Evolutionary conservation across 495 filamentous ascomycete genomes (phyloP), one percentile per base, ranked within the genome.

Genomic region (Xylaria cubensis): DNA sequence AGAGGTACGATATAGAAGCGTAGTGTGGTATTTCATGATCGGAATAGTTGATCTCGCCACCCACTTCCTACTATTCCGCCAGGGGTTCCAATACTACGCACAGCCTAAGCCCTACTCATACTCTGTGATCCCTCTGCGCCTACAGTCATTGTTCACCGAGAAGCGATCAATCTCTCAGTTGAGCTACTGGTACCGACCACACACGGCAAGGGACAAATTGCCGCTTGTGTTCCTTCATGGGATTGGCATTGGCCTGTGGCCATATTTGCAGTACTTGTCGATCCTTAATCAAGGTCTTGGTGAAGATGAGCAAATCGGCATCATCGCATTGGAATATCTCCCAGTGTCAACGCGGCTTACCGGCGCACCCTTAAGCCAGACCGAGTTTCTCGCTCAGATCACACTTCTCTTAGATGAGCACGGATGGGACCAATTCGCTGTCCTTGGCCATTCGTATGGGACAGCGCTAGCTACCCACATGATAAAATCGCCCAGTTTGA

Each of bases 201-300:
- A 92, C 73, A 87, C 81, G 12, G 88, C 89, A 1, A 78, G 79
- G 7, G 80, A 82, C 7, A 83, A 84, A 36, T 76, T 86, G 2
- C 91, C 91, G 0, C 74, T 92, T 55, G 76, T 93, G 4, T 92
- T 92, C 77, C 82, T 92, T 24, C 91, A 93, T 75, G 91, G 91
- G n/a, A 91, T 93, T 63, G 90, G 90, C 34, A 88, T 92, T 66
- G 90, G 90, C 0, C 83, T 92, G 17, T 89, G 86, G 76, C 84
- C 90, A 2, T 93, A 93, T 69, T 81, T 82, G 17, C 77, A 78
- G 41, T 90, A 92, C 76, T 81, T 92, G 1, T 73, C 73, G 29
- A 80, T 86, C 53, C 76, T 92, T 21, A 86, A 85, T 69, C 59
- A 71, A 34, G 71, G 46, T 8, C 68, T 61, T 8, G 73, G 74